Percentiles rank a stretch among this genome's conserved stretches.
These are phyloP conservation scores for Hevea brasiliensis DNA, from an alignment of 345 rosid species.

Conservation along the genomic window DNA sequence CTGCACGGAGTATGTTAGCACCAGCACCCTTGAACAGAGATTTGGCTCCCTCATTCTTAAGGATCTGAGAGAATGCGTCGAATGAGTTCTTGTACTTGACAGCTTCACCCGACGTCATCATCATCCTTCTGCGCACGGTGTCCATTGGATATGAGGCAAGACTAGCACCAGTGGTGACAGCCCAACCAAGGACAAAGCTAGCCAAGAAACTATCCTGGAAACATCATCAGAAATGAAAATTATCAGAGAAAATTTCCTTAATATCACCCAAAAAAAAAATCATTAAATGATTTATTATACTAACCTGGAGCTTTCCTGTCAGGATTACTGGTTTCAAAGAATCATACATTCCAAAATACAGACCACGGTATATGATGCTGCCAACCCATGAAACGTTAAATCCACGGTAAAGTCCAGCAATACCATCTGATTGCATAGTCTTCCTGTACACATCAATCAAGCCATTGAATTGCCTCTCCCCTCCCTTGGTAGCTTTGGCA, in stretches of 20 bases:
- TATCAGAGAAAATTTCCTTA: neutral
- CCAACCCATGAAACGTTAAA: conserved; percentile 34
- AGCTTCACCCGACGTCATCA: conserved; percentile 40
- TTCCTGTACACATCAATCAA: conserved; percentile 32
- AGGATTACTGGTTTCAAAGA: conserved; percentile 36
- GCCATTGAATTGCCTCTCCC: conserved; percentile 31
- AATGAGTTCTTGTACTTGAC: conserved; percentile 37
- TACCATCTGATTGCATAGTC: conserved; percentile 26
- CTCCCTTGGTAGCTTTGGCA: conserved; percentile 20
- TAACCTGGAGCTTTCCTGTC: conserved; percentile 28
- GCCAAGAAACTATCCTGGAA: conserved; percentile 38
- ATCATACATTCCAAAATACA: conserved; percentile 36
- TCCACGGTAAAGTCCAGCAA: conserved; percentile 33
- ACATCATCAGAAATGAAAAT: neutral
- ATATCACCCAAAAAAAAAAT: too few relatives aligned
- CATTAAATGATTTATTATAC: neutral
- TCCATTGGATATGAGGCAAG: conserved; percentile 32
- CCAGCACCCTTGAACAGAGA: conserved; percentile 39
- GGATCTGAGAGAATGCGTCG: conserved; percentile 30
- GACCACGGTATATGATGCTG: conserved; percentile 31
- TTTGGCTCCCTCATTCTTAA: conserved; percentile 32
- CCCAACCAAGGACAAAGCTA: conserved; percentile 37
- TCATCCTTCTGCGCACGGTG: conserved; percentile 33
- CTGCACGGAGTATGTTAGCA: conserved; percentile 35
- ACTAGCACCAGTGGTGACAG: conserved; percentile 28